Percentiles rank a stretch among this genome's conserved stretches.
These are phyloP conservation scores for Acanthamoeba comandoni DNA, from an alignment of 208 protist species.

Conservation along the genomic window DNA sequence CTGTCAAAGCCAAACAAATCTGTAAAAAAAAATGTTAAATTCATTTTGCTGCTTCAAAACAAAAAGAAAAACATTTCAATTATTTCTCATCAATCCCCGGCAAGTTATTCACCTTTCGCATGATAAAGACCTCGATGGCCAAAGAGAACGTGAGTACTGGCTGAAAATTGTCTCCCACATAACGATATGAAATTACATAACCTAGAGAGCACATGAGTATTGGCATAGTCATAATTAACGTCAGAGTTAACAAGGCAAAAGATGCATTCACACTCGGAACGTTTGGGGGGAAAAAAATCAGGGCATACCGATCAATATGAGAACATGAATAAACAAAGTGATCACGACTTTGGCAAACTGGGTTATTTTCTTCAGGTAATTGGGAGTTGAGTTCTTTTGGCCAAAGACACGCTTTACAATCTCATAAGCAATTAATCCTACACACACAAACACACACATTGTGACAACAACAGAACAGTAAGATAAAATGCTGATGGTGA, in stretches of 20 bases:
- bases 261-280: no score
- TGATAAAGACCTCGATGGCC: conserved; percentile 59
- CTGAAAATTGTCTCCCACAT: conserved; percentile 35
- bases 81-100: no score
- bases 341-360: conserved; percentile 62
- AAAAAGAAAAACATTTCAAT: no score
- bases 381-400: conserved; percentile 10
- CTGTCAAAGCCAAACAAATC: conserved; percentile 46
- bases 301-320: conserved; percentile 15
- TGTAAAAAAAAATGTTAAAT: no score
- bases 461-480: neutral
- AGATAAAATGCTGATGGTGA: no score
- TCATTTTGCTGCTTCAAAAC: no score
- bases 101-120: conserved; percentile 21
- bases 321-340: conserved; percentile 31
- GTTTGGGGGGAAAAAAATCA: neutral
- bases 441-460: neutral
- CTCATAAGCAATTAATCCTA: conserved; percentile 20
- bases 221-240: no score
- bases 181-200: conserved; percentile 55
- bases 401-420: conserved; percentile 41
- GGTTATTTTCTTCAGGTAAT: conserved; percentile 43
- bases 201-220: neutral
- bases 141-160: conserved; percentile 29
- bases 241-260: no score